Percentiles rank a stretch among this genome's conserved stretches.
These are phyloP conservation scores for Mucor mucedo DNA, from an alignment of 371 early-diverging fungal species.

Conservation along the genomic window DNA sequence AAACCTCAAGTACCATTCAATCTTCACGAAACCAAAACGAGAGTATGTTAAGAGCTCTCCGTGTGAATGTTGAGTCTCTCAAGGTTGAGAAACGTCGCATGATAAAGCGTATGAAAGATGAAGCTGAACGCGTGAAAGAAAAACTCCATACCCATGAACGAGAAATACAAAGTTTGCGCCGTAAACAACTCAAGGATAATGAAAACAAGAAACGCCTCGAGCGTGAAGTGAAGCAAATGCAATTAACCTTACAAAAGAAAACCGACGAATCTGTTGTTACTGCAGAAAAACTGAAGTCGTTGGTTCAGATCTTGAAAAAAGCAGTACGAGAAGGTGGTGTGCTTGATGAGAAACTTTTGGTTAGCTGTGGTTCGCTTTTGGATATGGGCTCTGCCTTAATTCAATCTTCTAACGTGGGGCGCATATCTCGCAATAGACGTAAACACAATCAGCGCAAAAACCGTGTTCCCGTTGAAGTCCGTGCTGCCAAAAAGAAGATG, in stretches of 20 bases:
- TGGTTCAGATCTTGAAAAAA: constrained; percentile 49
- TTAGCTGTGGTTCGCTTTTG: constrained; percentile 30
- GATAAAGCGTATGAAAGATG: constrained; percentile 80
- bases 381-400: constrained; percentile 32
- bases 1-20: constrained; percentile 59
- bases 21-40: constrained; percentile 60
- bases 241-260: constrained; percentile 54
- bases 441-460: constrained; percentile 15
- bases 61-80: constrained; percentile 61
- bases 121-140: constrained; percentile 70
- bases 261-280: constrained; percentile 59
- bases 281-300: constrained; percentile 57
- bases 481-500: constrained; percentile 55
- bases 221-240: constrained; percentile 65
- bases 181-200: constrained; percentile 66
- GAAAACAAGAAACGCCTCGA: constrained; percentile 74
- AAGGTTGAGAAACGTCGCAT: constrained; percentile 79
- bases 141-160: constrained; percentile 66
- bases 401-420: constrained; percentile 20
- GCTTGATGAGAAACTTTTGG: constrained; percentile 36
- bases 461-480: constrained; percentile 28
- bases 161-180: constrained; percentile 73
- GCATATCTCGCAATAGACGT: constrained; percentile 18
- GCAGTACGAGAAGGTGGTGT: constrained; percentile 50
- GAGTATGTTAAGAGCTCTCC: constrained; percentile 54